A percentile compares a stretch with the other conserved stretches of the same genome.
Conservation (phyloP, 129 eudicot species). For the Silybum marianum region DNA sequence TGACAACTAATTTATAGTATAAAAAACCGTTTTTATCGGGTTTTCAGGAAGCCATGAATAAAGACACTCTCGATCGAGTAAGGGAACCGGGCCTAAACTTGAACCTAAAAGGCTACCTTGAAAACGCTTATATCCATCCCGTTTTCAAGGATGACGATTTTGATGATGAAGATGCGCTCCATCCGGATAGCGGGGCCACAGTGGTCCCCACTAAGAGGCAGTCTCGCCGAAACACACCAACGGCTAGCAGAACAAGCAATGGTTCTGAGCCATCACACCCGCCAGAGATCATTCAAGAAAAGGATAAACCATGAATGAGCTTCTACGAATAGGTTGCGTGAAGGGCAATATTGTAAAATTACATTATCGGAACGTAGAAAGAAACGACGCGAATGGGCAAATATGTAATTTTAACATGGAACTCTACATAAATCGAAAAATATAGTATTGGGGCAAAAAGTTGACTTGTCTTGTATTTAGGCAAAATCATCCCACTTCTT, state of each 20-base stretch:
- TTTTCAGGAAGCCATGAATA: conserved; percentile 84
- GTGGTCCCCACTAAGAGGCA: conserved; percentile 71
- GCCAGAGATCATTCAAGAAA: conserved; percentile 38
- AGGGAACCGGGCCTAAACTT: conserved; percentile 63
- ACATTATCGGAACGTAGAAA: background rate
- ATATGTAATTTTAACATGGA: background rate
- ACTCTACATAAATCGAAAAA: background rate
- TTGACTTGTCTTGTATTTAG: too few species aligned
- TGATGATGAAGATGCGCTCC: conserved; percentile 27
- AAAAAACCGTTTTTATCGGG: background rate
- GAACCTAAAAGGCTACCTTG: conserved; percentile 62
- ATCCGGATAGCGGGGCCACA: conserved; percentile 33
- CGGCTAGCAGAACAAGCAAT: conserved; percentile 49
- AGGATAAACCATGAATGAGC: conserved; percentile 28
- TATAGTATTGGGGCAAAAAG: too few species aligned
- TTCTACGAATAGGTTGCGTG: background rate
- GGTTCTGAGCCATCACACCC: conserved; percentile 47
- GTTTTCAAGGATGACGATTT: conserved; percentile 61
- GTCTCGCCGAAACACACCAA: conserved; percentile 51
- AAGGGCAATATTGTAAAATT: background rate
- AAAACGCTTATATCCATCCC: conserved; percentile 76
- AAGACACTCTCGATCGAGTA: conserved; percentile 89
- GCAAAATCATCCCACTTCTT: too few species aligned
- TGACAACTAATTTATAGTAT: background rate
- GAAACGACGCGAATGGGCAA: background rate